Conservation (phyloP, 2,329 filamentous ascomycete species). For the Monosporascus sp. region DNA sequence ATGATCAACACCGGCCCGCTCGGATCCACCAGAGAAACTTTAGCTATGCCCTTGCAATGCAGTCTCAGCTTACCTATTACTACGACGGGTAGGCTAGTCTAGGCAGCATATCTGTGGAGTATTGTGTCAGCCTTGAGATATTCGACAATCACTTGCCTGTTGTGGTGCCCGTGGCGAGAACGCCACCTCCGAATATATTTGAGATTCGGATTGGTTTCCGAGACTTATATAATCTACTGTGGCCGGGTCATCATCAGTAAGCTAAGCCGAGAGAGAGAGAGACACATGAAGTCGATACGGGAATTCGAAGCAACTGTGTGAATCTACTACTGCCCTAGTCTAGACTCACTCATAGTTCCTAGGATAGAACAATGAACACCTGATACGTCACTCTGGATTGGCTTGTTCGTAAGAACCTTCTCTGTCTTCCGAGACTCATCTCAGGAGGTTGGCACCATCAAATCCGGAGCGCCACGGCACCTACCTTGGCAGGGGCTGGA, state of each 20-base stretch:
- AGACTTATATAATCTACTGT: neutral
- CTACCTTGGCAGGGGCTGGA: no score
- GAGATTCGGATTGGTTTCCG: neutral
- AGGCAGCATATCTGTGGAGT: neutral
- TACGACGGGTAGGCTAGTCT: neutral
- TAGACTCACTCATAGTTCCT: no score
- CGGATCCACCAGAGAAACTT: neutral
- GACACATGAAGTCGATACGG: neutral
- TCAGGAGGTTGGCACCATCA: no score
- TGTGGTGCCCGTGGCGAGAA: neutral
- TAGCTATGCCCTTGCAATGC: neutral
- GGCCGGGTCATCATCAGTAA: no score
- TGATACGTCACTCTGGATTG: no score
- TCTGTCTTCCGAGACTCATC: no score
- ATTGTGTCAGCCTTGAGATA: neutral
- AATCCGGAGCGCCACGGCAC: no score
- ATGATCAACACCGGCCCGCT: neutral
- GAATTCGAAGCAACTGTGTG: no score
- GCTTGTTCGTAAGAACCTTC: no score
- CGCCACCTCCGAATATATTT: neutral
- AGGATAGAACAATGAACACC: no score
- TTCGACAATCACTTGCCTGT: neutral
- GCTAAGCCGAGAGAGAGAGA: neutral
- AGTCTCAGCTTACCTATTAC: neutral
- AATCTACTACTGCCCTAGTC: no score